Base-by-base conservation (phyloP, 2,329 filamentous ascomycete species). In the Fusarium sp. region DNA sequence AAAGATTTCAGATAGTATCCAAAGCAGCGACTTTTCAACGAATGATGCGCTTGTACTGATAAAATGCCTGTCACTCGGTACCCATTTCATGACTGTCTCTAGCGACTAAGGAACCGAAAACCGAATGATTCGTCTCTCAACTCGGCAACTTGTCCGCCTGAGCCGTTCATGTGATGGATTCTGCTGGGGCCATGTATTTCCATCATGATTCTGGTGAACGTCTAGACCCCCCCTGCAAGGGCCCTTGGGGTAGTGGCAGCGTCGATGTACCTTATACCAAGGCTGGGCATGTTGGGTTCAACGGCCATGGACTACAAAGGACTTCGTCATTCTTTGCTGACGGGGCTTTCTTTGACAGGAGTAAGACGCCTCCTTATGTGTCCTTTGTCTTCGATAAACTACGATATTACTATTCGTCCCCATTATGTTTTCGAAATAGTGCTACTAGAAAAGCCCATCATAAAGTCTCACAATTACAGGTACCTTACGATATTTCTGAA, bases 91-190 rank as follows among this genome's bases (percentile, higher is more conserved):
- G 33, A n/a, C 17, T 39, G 15, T 11, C 17, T 51, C 21, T 36
- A 37, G 31, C 9, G 27, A 25, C 17, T 29, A 53, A 44, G n/a
- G 39, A 21, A 21, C 27, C 21, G n/a, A 42, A 46, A 57, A 31
- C 45, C 39, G 57, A 61, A 51, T 23, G 50, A 51, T 42, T 61
- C 19, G 37, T 50, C 39, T 46, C 45, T 46, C 31, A 43, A 62
- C 42, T 53, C 57, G 57, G 57, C 32, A 49, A 61, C 51, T 48
- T 47, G 58, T 52, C 58, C 47, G 44, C 35, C 37, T 47, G 60
- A 55, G 35, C 43, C 52, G 53, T 63, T 44, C 60, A 64, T 64
- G 61, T 64, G 61, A 64, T 65, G 48, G 48, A 64, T 65, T 62
- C 52, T 49, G 61, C 51, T 57, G 61, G 61, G 61, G 56, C 51